Conservation (phyloP, 2,329 filamentous ascomycete genomes). For the Cytospora mali region DNA sequence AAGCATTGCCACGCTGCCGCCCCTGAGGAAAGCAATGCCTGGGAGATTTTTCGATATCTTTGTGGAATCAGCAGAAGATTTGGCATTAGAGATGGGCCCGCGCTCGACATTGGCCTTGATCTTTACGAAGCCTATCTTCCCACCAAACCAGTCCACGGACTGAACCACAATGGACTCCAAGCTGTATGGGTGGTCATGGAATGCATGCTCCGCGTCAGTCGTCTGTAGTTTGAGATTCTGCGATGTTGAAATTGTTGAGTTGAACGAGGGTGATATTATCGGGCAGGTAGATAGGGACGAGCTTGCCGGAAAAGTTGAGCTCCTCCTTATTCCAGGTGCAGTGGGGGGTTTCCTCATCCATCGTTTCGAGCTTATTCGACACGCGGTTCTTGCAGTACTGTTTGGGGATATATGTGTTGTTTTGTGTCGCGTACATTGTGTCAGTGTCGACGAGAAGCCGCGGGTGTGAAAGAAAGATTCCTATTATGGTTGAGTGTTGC, state of each 20-base stretch:
- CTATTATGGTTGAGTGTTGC: not conserved
- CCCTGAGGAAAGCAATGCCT: slow-evolving; percentile 58
- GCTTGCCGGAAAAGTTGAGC: slow-evolving; percentile 3
- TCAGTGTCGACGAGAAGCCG: not conserved
- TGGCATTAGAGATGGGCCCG: not conserved
- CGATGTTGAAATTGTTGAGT: slow-evolving; percentile 17
- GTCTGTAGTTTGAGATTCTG: slow-evolving; percentile 51
- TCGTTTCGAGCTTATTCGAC: not conserved
- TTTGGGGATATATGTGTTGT: too few relatives aligned
- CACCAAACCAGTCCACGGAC: slow-evolving; percentile 54
- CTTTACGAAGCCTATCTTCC: slow-evolving; percentile 59
- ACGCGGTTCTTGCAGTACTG: not conserved
- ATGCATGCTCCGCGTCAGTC: slow-evolving; percentile 48
- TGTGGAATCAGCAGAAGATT: not conserved
- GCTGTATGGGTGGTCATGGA: slow-evolving; percentile 55
- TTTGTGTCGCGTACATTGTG: not conserved
- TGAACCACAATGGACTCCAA: slow-evolving; percentile 56
- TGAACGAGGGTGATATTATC: not conserved
- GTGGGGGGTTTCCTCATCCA: not conserved
- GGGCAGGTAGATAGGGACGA: slow-evolving; percentile 2
- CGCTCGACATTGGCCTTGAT: slow-evolving; percentile 47
- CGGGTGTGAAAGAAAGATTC: not conserved
- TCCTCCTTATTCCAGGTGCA: not conserved
- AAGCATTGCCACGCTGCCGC: slow-evolving; percentile 63
- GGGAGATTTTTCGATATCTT: slow-evolving; percentile 42